Evolutionary conservation across 1,139 yeast species (phyloP), one percentile per base, ranked within the genome.

Genomic region (Blastobotrys proliferans): DNA sequence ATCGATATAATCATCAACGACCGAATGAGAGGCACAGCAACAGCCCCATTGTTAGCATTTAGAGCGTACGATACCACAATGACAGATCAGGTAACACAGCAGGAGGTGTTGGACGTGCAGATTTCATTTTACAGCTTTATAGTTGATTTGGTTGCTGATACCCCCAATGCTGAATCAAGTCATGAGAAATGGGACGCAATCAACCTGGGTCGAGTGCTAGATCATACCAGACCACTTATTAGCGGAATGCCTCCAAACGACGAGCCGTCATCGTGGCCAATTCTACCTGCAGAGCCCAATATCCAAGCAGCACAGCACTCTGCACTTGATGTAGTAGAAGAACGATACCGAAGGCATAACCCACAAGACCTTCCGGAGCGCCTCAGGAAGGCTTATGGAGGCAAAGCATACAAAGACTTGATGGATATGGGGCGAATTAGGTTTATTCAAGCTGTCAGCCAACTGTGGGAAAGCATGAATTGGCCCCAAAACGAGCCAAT

Each of bases 381-480:
- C 13, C 8, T 28, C 14, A 18, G 34, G 5, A 24, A 24, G 29
- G 37, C 35, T n/a, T 42, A 38, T 25, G 45, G 45, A 16, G 19
- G 38, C 14, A 38, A 38, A 18, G 45, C 42, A 2, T 17, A 32
- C 22, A 16, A 17, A 3, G 45, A 42, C 16, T 18, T 42, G 42
- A 39, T 28, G 28, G 33, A 42, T 26, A 35, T 20, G 25, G 25
- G 35, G 30, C 13, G 35, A 20, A 19, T 32, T 4, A 19, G 25
- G 35, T 24, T 35, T 26, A 18, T 31, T 19, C 44, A 32, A 27
- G 36, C 36, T 19, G 33, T 42, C 13, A 35, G 30, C 13, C 33
- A 31, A 13, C 16, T 45, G 20, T 47, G 46, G 41, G 18, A 31
- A 18, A 36, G 20, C 11, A 30, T 40, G 29, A 29, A 26, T n/a